Base-by-base conservation (phyloP, 495 filamentous ascomycete genomes). In the Penicillium salamii region DNA sequence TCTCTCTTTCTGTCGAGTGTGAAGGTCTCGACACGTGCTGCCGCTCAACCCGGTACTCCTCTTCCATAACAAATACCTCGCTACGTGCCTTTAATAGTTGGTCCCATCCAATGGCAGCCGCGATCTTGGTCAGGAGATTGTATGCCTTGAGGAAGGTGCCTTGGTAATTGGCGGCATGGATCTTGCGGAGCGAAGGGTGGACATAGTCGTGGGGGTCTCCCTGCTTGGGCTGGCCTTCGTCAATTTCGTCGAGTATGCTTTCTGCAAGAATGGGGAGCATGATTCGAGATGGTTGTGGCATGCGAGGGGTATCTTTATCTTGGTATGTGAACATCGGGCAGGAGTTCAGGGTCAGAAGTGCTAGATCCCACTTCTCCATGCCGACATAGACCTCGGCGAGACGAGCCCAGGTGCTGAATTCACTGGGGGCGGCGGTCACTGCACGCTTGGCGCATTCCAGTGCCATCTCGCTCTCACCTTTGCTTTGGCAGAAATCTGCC, bases 321-420 rank as follows among this genome's bases (percentile, higher is more conserved):
- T 97, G 92, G 68, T 97, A 97, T 7, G 93, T 97, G 66, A 98
- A 98, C 93, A 98, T 98, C 3, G 93, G 93, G 54, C 95, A 98
- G 3, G 92, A 97, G 69, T 98, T 98, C n/a, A 98, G 77, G 5
- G 95, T 98, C 7, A 96, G 82, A 14, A 98, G 78, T 2, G 95
- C 93, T 31, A 88, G 60, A 57, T 97, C 93, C 89, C 92, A 98
- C 64, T 91, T 87, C 66, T 98, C 93, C 61, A 95, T 75, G 36
- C 83, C 78, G 41, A 97, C 85, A 50, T 97, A 98, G 17, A 97
- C 84, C 62, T 97, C 90, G 3, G 91, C 92, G 42, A 98, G 68
- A 47, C 91, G 78, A 42, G 93, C 95, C 93, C 93, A 98, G 2
- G 93, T 97, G 12, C 88, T 89, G 62, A 97, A 97, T 61, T 98